Evolutionary conservation across 768 basidiomycete genomes (phyloP).

Genomic region (Rhodotorula diobovata): DNA sequence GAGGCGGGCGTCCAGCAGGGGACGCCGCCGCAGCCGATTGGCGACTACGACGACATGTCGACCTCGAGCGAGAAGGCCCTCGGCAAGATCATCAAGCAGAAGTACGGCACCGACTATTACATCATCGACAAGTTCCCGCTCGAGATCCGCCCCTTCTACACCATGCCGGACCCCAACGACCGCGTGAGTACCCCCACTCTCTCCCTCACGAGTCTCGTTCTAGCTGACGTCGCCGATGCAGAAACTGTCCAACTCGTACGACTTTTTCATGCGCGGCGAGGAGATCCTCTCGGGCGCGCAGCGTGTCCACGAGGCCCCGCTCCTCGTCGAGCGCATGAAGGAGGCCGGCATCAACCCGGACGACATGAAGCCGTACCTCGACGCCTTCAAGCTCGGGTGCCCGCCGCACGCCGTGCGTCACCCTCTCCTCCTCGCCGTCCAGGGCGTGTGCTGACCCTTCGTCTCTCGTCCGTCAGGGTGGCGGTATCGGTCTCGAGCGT

Average conservation of each 20-base stretch:
- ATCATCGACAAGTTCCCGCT: constrained; percentile 99
- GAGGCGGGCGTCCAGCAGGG: constrained; percentile 69
- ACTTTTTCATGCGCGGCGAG: constrained; percentile 99
- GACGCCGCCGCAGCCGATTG: constrained; percentile 50
- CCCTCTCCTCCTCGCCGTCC: not conserved
- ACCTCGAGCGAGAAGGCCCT: constrained; percentile 94
- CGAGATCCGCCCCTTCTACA: constrained; percentile 94
- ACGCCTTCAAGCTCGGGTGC: constrained; percentile 91
- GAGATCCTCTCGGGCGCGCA: constrained; percentile 98
- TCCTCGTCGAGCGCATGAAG: constrained; percentile 80
- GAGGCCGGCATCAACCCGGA: constrained; percentile 82
- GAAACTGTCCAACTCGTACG: constrained; percentile 95
- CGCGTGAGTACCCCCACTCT: constrained; percentile 53
- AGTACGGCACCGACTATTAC: constrained; percentile 97
- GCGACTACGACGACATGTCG: constrained; percentile 83
- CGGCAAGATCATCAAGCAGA: constrained; percentile 79
- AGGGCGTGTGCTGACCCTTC: not conserved
- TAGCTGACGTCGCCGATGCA: constrained; percentile 43
- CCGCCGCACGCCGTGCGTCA: constrained; percentile 76
- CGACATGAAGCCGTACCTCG: constrained; percentile 80
- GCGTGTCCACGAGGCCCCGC: constrained; percentile 82
- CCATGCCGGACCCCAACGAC: constrained; percentile 93
- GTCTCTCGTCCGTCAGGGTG: constrained; percentile 7
- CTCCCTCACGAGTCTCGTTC: not conserved
- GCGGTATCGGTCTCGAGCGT: constrained; percentile 40